A percentile compares a stretch with the other conserved stretches of the same genome.
These are phyloP conservation scores for Platanus orientalis DNA, from an alignment of 164 flowering plant genomes.

Conservation along the genomic window DNA sequence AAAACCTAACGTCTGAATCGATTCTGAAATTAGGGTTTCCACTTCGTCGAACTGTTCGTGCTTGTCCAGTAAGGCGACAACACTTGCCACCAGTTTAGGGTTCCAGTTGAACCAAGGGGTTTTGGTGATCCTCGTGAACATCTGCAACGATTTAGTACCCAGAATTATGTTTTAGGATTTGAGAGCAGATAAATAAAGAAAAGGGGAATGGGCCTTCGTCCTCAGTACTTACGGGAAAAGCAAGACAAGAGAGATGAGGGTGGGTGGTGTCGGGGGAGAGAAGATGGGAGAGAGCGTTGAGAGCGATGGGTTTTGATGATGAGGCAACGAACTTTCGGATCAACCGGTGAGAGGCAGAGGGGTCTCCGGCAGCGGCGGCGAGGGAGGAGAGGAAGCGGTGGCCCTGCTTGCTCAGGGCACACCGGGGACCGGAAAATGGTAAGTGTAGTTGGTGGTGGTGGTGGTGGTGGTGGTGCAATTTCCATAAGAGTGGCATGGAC, in stretches of 20 bases:
- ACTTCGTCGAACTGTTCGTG: constrained; percentile 42
- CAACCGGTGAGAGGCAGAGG: constrained; percentile 31
- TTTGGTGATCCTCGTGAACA: constrained; percentile 50
- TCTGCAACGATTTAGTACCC: constrained; percentile 27
- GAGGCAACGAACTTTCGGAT: constrained; percentile 62
- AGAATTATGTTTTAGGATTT: no score
- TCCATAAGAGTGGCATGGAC: background rate
- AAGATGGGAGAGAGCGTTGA: constrained; percentile 59
- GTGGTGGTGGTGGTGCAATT: no score
- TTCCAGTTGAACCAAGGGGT: constrained; percentile 73
- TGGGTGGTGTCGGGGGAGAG: constrained; percentile 43
- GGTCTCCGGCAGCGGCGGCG: constrained; percentile 28
- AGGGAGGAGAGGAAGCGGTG: constrained; percentile 53
- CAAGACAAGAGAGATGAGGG: constrained; percentile 43
- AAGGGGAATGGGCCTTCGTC: no score
- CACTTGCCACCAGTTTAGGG: constrained; percentile 52
- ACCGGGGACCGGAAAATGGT: background rate
- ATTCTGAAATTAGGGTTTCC: no score
- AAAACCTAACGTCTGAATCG: constrained; percentile 25
- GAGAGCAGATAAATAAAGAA: no score
- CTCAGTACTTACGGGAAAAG: constrained; percentile 51
- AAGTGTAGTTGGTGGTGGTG: background rate
- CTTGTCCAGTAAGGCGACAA: constrained; percentile 47
- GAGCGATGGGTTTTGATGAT: constrained; percentile 54
- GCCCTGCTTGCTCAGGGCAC: constrained; percentile 50